Evolutionary conservation across 2,329 filamentous ascomycete species (phyloP), one percentile per base, ranked within the genome.

Genomic region (Cercospora canescens): DNA sequence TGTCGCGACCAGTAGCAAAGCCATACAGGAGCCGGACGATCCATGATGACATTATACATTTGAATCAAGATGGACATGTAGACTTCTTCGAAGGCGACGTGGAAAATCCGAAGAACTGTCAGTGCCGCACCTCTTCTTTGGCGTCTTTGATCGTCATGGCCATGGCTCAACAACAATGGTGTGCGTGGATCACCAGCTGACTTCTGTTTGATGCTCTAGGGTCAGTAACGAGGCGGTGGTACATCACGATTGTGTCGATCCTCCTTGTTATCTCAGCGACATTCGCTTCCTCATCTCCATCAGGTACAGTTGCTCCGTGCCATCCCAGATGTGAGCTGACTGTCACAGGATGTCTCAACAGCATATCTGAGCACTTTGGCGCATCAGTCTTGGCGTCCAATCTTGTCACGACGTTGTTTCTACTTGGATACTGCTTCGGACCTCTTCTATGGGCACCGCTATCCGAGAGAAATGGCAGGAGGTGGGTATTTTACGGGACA

Each of bases 391-490:
- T 82, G 64, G 83, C 78, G 11, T 67, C 73, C 1, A 71, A 70
- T 39, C 65, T 75, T 30, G 73, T 75, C 32, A 70, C 71, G 1
- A 75, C 74, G 4, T 60, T 75, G 1, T 76, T 75, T 54, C 54
- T 76, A 8, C 69, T 75, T 1, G 74, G 74, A 16, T 91, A 89
- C 72, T 85, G 89, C 24, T 82, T 84, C 3, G 87, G 87, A 0
- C 86, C 87, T 0, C 45, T 89, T 5, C 77, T 89, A 18, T 90
- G 88, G 81, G 89, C 87, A 0, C 89, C 89, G 0, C 74, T 91
- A 1, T 89, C 86, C 48, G 89, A 91, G 73, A 87, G 89, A 65
- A 85, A 85, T 66, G 88, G 88, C 7, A 82, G 88, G 14, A 80
- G 84, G 67, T 79, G 77, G 67, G 80, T 87, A 54, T 85, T 86